phyloP scores from a whole-genome alignment of 257 asterid genomes.

The Verbena officinalis region DNA sequence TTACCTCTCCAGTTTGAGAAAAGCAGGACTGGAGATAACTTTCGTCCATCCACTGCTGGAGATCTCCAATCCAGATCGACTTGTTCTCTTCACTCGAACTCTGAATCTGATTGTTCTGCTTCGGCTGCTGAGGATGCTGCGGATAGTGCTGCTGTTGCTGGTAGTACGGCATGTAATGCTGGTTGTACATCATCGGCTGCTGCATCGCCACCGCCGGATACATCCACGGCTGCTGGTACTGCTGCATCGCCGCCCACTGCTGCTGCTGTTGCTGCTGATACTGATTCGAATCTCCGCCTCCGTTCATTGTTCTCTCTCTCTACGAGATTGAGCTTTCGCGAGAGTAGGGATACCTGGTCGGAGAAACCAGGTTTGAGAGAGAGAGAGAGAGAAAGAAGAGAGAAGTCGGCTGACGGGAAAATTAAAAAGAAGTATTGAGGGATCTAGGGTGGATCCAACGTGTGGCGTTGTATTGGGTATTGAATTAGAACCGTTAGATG shows the following conservation, averaged over 20 bases:
- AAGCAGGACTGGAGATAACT: constrained; percentile 71
- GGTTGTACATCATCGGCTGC: constrained; percentile 69
- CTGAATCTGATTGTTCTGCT: constrained; percentile 51
- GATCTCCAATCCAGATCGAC: constrained; percentile 95
- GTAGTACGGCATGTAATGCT: constrained; percentile 63
- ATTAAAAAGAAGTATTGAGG: constrained; percentile 22
- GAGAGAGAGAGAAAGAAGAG: constrained; percentile 6
- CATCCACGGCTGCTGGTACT: constrained; percentile 78
- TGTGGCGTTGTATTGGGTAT: constrained; percentile 28
- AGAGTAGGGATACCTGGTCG: constrained; percentile 21
- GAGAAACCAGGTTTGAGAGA: constrained; percentile 34
- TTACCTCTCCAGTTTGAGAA: constrained; percentile 66
- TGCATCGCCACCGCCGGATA: constrained; percentile 72
- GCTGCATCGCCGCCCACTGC: constrained; percentile 89
- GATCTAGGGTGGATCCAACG: constrained; percentile 51
- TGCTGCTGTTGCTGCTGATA: constrained; percentile 58
- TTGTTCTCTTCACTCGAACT: constrained; percentile 64
- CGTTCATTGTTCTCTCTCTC: constrained; percentile 48
- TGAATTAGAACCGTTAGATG: constrained; percentile 28
- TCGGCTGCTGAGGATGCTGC: constrained; percentile 39
- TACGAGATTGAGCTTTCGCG: constrained; percentile 1
- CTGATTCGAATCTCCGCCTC: constrained; percentile 73
- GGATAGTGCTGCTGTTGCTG: constrained; percentile 42
- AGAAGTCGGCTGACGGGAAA: constrained; percentile 16
- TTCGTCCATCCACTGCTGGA: constrained; percentile 91